A percentile compares a stretch with the other conserved stretches of the same genome.
Conservation (phyloP, 192 early-diverging fungal species). For the Entomortierella chlamydospora region DNA sequence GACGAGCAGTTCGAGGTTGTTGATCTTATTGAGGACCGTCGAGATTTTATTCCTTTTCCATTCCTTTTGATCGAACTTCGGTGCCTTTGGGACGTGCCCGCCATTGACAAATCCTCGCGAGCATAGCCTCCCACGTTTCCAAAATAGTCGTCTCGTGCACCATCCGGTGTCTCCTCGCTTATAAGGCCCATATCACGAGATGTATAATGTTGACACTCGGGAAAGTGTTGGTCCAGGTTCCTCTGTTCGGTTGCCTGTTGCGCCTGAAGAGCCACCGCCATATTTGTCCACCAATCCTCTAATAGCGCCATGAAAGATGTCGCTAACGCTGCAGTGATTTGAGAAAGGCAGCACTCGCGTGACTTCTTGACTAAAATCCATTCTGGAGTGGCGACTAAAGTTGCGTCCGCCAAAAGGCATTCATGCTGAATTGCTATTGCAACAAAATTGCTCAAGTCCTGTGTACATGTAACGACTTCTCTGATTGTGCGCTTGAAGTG, state of each 20-base stretch:
- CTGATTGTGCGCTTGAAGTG: constrained; percentile 23
- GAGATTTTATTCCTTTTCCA: neutral
- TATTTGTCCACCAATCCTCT: constrained; percentile 50
- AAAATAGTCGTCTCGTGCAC: neutral
- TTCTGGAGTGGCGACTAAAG: constrained; percentile 22
- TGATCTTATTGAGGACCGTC: constrained; percentile 17
- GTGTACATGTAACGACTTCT: constrained; percentile 24
- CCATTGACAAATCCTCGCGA: neutral
- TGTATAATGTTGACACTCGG: neutral
- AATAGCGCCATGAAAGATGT: constrained; percentile 33
- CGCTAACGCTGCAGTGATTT: constrained; percentile 17
- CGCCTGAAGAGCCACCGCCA: constrained; percentile 21
- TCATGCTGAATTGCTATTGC: constrained; percentile 39
- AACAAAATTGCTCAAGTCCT: constrained; percentile 31
- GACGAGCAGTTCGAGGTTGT: constrained; percentile 12
- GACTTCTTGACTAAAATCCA: constrained; percentile 41
- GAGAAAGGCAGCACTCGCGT: constrained; percentile 43
- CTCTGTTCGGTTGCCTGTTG: neutral
- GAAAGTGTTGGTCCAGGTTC: neutral
- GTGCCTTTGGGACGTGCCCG: neutral
- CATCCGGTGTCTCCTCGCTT: constrained; percentile 5
- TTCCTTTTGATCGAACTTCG: neutral
- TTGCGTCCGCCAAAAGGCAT: constrained; percentile 32
- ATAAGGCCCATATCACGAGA: constrained; percentile 16
- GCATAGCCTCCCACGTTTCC: neutral